These are phyloP conservation scores for Blastobotrys muscicola DNA, from an alignment of 805 yeast genomes.

Conservation along the genomic window DNA sequence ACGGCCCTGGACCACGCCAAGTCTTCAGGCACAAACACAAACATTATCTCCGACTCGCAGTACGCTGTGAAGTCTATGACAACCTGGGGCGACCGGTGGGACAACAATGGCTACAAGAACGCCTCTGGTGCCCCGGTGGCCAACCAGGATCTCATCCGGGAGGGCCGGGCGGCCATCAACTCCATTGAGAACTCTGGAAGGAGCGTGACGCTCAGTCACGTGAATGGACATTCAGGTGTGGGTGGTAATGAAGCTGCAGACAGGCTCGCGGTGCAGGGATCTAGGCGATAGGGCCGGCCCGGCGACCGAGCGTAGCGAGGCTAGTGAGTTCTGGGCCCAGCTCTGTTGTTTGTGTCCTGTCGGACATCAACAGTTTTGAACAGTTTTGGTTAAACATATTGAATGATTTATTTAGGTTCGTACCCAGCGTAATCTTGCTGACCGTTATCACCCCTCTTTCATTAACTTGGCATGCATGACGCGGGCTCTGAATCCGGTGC, in stretches of 20 bases:
- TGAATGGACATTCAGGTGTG: constrained; percentile 3
- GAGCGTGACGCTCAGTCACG: background rate
- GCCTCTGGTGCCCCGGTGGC: constrained; percentile 37
- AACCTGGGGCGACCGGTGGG: constrained; percentile 53
- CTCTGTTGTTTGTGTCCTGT: no score
- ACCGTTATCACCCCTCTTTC: background rate
- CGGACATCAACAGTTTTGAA: no score
- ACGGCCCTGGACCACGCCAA: constrained; percentile 38
- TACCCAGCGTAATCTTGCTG: background rate
- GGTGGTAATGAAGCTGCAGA: constrained; percentile 7
- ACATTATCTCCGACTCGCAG: constrained; percentile 60
- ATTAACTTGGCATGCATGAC: background rate
- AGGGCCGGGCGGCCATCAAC: constrained; percentile 30
- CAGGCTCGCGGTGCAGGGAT: constrained; percentile 11
- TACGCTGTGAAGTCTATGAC: constrained; percentile 51
- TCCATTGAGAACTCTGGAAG: background rate
- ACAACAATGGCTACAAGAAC: constrained; percentile 42
- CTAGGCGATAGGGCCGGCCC: background rate
- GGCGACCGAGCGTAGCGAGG: no score
- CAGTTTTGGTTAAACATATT: no score
- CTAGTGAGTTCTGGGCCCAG: no score
- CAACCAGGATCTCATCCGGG: constrained; percentile 43
- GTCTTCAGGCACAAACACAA: constrained; percentile 13
- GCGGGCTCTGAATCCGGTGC: background rate
- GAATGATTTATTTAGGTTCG: no score